These are phyloP conservation scores for Colletotrichum abscissum DNA, from an alignment of 2,329 filamentous ascomycete genomes.

Conservation along the genomic window DNA sequence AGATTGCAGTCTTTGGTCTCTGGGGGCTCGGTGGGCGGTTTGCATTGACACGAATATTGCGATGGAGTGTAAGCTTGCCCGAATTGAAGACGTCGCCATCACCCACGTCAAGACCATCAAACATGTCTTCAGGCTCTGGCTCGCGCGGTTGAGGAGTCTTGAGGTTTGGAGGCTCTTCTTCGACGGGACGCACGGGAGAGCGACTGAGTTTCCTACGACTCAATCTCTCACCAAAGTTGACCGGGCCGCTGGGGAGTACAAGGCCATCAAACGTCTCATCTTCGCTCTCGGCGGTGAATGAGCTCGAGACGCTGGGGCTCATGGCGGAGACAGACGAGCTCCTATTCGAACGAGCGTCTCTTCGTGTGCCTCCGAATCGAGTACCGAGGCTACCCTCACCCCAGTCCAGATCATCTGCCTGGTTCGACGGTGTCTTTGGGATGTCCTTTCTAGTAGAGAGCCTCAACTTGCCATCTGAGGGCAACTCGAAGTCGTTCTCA, in stretches of 20 bases:
- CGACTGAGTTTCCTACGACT: conserved; percentile 74
- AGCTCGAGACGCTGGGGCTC: conserved; percentile 93
- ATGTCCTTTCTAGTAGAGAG: conserved; percentile 72
- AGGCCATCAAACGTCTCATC: conserved; percentile 94
- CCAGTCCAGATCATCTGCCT: conserved; percentile 88
- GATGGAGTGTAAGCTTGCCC: conserved; percentile 85
- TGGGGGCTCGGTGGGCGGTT: conserved; percentile 75
- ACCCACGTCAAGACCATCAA: conserved; percentile 87
- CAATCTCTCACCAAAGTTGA: conserved; percentile 85
- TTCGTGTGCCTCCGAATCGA: conserved; percentile 85
- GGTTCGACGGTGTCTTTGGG: conserved; percentile 70
- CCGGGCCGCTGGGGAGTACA: conserved; percentile 82
- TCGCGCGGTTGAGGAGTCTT: conserved; percentile 49
- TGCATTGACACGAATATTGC: conserved; percentile 89
- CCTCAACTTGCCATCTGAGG: conserved; percentile 72
- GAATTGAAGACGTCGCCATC: conserved; percentile 85
- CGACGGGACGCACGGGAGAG: conserved; percentile 62
- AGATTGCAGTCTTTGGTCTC: conserved; percentile 80
- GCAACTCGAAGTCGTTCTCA: conserved; percentile 78
- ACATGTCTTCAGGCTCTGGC: conserved; percentile 78
- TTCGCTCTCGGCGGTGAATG: conserved; percentile 90
- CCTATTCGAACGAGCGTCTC: conserved; percentile 81
- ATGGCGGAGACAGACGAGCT: conserved; percentile 90
- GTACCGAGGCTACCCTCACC: conserved; percentile 93
- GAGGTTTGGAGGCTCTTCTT: conserved; percentile 48